A percentile compares a stretch with the other conserved stretches of the same genome.
phyloP scores from a whole-genome alignment of 352 stramenopile species.

The Pythium aristosporum region DNA sequence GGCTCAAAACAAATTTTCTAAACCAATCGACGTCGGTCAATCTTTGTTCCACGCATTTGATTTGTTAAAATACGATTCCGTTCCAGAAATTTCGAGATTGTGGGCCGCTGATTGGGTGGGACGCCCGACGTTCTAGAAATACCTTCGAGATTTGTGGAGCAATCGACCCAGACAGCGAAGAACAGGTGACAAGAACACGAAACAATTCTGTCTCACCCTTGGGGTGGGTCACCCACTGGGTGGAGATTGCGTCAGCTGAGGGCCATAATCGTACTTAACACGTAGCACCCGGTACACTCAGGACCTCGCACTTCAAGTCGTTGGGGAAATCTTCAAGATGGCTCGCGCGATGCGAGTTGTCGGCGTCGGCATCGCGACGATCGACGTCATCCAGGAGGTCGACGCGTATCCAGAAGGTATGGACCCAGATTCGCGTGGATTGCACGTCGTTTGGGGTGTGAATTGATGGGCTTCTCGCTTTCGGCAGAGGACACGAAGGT shows the following conservation, averaged over 20 bases:
- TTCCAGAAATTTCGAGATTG: slow-evolving; percentile 28
- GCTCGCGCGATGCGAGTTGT: slow-evolving; percentile 47
- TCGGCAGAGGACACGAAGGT: slow-evolving; percentile 63
- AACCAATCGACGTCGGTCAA: neutral
- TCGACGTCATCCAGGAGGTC: slow-evolving; percentile 72
- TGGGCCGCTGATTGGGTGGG: slow-evolving; percentile 27
- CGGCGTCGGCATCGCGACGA: slow-evolving; percentile 65
- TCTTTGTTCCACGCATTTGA: neutral
- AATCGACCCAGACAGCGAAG: slow-evolving; percentile 10
- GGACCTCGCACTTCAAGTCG: neutral
- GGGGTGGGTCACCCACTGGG: no score
- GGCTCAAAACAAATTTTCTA: neutral
- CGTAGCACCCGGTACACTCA: neutral
- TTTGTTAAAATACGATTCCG: slow-evolving; percentile 4
- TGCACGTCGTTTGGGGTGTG: neutral
- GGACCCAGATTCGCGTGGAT: neutral
- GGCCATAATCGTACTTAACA: slow-evolving; percentile 10
- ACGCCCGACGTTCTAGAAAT: slow-evolving; percentile 20
- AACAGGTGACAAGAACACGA: neutral
- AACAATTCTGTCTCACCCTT: slow-evolving; percentile 2
- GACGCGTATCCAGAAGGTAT: slow-evolving; percentile 54
- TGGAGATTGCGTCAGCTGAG: neutral
- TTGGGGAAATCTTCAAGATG: slow-evolving; percentile 7
- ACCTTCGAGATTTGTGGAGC: slow-evolving; percentile 25
- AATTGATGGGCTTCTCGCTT: neutral